Evolutionary conservation across 1,139 yeast species (phyloP).

Genomic region (Taphrina flavorubra): DNA sequence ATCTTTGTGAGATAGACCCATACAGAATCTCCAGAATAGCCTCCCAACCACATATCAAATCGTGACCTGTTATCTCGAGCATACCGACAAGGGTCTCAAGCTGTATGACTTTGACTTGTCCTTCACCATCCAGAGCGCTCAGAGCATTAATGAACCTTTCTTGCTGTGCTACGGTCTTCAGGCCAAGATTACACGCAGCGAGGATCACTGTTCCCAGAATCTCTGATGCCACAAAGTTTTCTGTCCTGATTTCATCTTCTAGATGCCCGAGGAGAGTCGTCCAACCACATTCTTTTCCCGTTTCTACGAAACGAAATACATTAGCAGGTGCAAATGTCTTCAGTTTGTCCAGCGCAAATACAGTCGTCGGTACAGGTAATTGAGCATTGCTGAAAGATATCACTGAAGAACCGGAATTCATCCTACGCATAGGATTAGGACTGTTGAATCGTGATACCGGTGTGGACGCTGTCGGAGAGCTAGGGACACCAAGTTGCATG

Average conservation of each 20-base stretch:
- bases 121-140: background rate
- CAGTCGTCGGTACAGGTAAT: background rate
- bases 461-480: constrained; percentile 20
- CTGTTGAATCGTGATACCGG: constrained; percentile 7
- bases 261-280: constrained; percentile 9
- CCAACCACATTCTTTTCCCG: constrained; percentile 13
- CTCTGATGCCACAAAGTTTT: constrained; percentile 23
- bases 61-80: constrained; percentile 26
- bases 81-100: constrained; percentile 20
- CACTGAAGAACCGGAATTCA: constrained; percentile 1
- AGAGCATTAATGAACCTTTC: constrained; percentile 23
- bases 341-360: constrained; percentile 19
- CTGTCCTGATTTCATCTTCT: constrained; percentile 17
- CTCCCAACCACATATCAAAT: constrained; percentile 28
- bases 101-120: constrained; percentile 5
- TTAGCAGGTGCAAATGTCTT: background rate
- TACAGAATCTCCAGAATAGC: constrained; percentile 13
- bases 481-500: constrained; percentile 7
- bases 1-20: background rate
- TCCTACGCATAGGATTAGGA: constrained; percentile 2
- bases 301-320: constrained; percentile 8
- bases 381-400: background rate
- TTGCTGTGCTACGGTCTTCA: constrained; percentile 11
- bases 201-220: constrained; percentile 10
- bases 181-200: constrained; percentile 2